phyloP scores from a whole-genome alignment of 2,329 filamentous ascomycete genomes.

The Claviceps spartinae region DNA sequence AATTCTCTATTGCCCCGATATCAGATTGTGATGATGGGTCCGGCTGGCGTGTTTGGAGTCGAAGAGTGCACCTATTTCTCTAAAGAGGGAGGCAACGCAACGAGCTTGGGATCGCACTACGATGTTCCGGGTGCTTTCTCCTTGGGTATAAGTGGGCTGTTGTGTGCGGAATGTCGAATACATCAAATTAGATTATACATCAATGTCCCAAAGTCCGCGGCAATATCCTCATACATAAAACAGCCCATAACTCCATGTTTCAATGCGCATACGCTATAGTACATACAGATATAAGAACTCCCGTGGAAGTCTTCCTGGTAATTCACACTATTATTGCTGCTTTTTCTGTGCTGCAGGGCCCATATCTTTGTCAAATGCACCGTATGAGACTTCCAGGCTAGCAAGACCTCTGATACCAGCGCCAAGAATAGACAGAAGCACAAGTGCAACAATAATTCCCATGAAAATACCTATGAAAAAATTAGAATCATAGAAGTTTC shows the following conservation, averaged over 20 bases:
- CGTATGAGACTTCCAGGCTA: constrained; percentile 81
- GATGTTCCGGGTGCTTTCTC: not conserved
- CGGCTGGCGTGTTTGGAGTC: constrained; percentile 3
- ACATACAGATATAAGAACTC: constrained; percentile 1
- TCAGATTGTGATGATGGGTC: not conserved
- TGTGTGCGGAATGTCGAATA: not conserved
- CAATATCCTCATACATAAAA: not conserved
- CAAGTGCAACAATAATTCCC: constrained; percentile 55
- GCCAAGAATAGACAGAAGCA: constrained; percentile 65
- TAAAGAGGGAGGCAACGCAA: not conserved
- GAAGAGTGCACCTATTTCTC: not conserved
- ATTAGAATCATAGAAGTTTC: constrained; percentile 4
- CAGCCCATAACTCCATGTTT: constrained; percentile 10
- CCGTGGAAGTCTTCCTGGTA: not conserved
- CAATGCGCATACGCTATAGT: constrained; percentile 8
- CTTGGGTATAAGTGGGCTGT: not conserved
- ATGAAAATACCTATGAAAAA: constrained; percentile 65
- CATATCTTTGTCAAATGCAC: constrained; percentile 93
- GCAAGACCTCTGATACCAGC: constrained; percentile 64
- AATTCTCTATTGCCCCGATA: no score
- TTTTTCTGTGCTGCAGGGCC: constrained; percentile 83
- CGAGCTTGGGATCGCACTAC: not conserved
- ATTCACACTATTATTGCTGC: constrained; percentile 19
- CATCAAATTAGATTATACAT: not conserved
- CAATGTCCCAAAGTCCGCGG: not conserved